These are phyloP conservation scores for Luffa aegyptiaca DNA, from an alignment of 306 rosid genomes.

Conservation along the genomic window DNA sequence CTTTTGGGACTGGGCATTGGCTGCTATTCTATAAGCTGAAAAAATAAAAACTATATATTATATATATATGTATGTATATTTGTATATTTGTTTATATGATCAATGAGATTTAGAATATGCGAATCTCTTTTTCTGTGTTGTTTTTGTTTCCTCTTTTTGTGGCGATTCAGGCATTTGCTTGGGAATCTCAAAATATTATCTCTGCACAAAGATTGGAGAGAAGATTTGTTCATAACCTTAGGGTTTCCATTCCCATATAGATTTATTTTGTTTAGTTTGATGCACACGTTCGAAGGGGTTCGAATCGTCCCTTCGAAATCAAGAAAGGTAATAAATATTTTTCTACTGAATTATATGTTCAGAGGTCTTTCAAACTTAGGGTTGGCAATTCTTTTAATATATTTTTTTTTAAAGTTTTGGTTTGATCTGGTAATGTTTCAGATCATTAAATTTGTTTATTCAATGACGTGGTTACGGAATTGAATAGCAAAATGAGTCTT, in stretches of 20 bases:
- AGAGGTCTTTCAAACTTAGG: background rate
- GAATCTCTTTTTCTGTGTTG: background rate
- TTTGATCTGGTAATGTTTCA: too few species aligned
- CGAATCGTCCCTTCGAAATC: background rate
- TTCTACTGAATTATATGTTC: background rate
- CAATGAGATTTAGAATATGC: background rate
- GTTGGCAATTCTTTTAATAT: background rate
- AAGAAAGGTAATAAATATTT: background rate
- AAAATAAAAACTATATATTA: background rate
- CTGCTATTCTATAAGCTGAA: background rate
- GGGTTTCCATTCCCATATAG: background rate
- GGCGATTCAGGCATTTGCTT: background rate
- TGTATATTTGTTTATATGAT: background rate
- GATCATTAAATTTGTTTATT: background rate
- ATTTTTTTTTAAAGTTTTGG: background rate
- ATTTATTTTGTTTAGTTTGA: background rate
- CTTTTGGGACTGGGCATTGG: background rate
- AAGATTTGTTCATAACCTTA: background rate
- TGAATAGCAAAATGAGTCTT: background rate
- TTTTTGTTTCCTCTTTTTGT: constrained; percentile 1
- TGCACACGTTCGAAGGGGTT: too few species aligned
- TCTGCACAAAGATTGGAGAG: background rate
- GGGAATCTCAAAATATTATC: background rate
- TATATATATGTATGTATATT: too few species aligned
- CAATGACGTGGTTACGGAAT: background rate